Percentiles rank a stretch among this genome's conserved stretches.
These are phyloP conservation scores for Pyrenula aspistea DNA, from an alignment of 495 filamentous ascomycete species.

Conservation along the genomic window DNA sequence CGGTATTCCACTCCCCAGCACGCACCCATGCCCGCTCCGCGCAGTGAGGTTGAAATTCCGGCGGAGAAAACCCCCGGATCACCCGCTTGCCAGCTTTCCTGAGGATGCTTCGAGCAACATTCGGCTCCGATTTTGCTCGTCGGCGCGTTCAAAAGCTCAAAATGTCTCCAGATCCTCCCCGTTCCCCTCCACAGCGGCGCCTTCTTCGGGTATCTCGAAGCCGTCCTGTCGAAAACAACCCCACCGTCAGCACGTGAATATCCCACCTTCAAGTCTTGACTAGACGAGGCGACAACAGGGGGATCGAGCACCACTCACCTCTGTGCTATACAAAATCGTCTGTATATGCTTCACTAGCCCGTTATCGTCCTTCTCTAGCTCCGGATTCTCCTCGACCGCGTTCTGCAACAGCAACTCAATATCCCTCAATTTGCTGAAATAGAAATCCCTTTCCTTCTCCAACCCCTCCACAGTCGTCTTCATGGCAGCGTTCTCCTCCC, in stretches of 20 bases:
- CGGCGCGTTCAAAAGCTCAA: slow-evolving; percentile 54
- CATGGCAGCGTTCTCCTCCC: slow-evolving; percentile 68
- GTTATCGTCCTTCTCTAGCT: slow-evolving; percentile 85
- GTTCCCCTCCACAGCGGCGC: neutral
- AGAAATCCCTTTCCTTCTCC: slow-evolving; percentile 93
- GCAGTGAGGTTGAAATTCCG: no score
- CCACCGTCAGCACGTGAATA: slow-evolving; percentile 3
- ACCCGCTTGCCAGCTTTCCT: no score
- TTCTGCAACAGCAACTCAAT: slow-evolving; percentile 90
- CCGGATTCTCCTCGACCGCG: slow-evolving; percentile 78
- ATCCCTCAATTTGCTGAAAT: slow-evolving; percentile 95
- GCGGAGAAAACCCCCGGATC: no score
- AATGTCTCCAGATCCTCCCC: slow-evolving; percentile 50
- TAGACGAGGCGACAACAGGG: no score
- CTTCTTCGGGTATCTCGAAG: slow-evolving; percentile 71
- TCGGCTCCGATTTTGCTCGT: no score
- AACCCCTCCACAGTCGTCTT: slow-evolving; percentile 80
- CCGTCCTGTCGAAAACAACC: slow-evolving; percentile 49
- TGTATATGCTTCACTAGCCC: slow-evolving; percentile 89
- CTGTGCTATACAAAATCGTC: slow-evolving; percentile 91
- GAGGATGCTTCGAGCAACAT: no score
- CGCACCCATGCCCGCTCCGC: no score
- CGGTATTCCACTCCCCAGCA: no score
- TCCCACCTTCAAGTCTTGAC: slow-evolving; percentile 2
- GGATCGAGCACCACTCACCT: slow-evolving; percentile 50